A percentile compares a stretch with the other conserved stretches of the same genome.
Conservation (phyloP, 2,329 filamentous ascomycete genomes). For the Colletotrichum gloeosporioides region DNA sequence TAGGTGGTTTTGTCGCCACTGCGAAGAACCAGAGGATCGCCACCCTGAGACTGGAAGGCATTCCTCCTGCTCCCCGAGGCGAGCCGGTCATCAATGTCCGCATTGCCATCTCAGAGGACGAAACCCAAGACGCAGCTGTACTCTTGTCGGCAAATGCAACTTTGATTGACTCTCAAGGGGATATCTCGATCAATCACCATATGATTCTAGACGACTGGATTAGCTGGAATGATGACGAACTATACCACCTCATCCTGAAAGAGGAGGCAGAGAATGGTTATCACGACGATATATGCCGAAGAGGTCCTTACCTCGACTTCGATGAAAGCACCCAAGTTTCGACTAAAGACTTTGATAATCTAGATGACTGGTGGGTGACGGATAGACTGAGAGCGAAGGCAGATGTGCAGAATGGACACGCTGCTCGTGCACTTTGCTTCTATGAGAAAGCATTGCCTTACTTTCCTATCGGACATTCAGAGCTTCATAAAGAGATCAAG, state of each 20-base stretch:
- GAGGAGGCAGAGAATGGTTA: background rate
- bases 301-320: fast-evolving
- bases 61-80: background rate
- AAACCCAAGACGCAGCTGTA: background rate
- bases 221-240: background rate
- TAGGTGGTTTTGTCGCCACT: background rate
- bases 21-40: background rate
- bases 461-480: background rate
- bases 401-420: background rate
- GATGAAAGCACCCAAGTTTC: background rate
- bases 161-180: background rate
- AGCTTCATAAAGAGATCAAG: background rate
- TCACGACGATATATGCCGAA: background rate
- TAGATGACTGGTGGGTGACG: background rate
- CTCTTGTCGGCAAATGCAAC: background rate
- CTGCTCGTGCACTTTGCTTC: background rate
- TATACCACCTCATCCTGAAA: background rate
- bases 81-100: background rate
- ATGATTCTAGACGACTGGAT: background rate
- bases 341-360: background rate
- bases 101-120: background rate
- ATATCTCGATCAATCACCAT: background rate
- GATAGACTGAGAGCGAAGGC: background rate
- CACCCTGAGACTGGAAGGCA: background rate
- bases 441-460: background rate